These are phyloP conservation scores for Letharia lupina DNA, from an alignment of 495 filamentous ascomycete genomes.

Conservation along the genomic window DNA sequence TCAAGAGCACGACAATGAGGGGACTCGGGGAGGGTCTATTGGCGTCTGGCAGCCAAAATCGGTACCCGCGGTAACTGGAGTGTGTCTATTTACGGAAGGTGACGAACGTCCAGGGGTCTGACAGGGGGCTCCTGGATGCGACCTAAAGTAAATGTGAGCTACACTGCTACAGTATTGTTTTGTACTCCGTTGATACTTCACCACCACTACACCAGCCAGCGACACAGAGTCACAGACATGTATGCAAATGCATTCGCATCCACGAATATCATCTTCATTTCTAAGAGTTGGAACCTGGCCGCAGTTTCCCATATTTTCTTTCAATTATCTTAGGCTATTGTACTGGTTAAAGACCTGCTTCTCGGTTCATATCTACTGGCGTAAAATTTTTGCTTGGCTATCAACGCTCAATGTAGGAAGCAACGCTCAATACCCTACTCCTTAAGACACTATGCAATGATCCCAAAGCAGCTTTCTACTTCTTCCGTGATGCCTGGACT, in stretches of 20 bases:
- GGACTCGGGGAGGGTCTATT: background rate
- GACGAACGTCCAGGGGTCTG: background rate
- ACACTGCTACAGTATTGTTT: no score
- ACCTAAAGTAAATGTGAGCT: no score
- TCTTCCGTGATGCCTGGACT: slow-evolving; percentile 57
- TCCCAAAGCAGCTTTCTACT: slow-evolving; percentile 29
- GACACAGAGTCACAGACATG: no score
- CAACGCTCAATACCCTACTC: background rate
- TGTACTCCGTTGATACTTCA: no score
- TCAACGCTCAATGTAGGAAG: background rate
- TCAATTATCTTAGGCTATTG: background rate
- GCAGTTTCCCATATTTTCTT: background rate
- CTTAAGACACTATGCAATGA: background rate
- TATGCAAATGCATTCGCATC: background rate
- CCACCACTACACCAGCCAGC: no score
- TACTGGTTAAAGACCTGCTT: background rate
- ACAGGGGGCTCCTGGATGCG: background rate
- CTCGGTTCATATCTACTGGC: background rate
- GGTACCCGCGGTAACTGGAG: background rate
- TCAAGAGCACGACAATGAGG: background rate
- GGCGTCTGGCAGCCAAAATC: background rate
- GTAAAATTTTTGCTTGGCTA: background rate
- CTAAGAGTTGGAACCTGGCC: background rate
- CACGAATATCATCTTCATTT: background rate
- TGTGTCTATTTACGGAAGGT: background rate